A percentile compares a stretch with the other conserved stretches of the same genome.
Evolutionary conservation across 345 rosid species (phyloP).

Genomic region (Luvunga scandens): DNA sequence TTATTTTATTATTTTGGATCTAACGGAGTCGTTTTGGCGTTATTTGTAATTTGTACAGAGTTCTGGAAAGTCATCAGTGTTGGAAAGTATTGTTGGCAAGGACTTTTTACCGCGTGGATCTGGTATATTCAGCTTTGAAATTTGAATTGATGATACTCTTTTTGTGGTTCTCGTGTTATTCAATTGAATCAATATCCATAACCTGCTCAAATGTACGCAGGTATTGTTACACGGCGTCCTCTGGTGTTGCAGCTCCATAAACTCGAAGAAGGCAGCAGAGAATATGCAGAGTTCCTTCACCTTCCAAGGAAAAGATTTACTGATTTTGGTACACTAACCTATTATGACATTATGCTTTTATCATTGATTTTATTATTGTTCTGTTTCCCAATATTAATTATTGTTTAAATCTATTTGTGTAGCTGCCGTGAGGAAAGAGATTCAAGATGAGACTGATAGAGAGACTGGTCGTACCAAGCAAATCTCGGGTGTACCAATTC

Average conservation of each 20-base stretch:
- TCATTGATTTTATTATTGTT: not conserved
- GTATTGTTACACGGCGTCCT: constrained; percentile 95
- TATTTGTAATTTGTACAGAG: constrained; percentile 45
- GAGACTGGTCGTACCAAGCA: constrained; percentile 92
- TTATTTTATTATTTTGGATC: not conserved
- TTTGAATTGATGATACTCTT: not conserved
- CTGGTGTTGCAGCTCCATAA: constrained; percentile 98
- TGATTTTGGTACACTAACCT: constrained; percentile 62
- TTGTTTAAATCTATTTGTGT: constrained; percentile 10
- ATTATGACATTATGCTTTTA: not conserved
- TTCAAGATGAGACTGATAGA: constrained; percentile 96
- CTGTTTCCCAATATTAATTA: not conserved
- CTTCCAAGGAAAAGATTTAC: constrained; percentile 77
- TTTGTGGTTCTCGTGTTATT: not conserved
- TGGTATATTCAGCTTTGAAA: constrained; percentile 35
- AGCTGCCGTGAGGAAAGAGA: constrained; percentile 99
- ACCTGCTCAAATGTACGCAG: constrained; percentile 36
- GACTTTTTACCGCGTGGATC: constrained; percentile 99
- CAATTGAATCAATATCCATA: not conserved
- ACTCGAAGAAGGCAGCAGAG: constrained; percentile 84
- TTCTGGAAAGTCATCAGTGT: constrained; percentile 97
- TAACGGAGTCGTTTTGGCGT: constrained; percentile 1
- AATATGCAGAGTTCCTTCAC: constrained; percentile 98
- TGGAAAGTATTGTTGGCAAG: constrained; percentile 97
- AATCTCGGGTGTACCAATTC: constrained; percentile 95